A percentile compares a stretch with the other conserved stretches of the same genome.
Conservation (phyloP, 805 yeast species). For the Zygoascus tannicola region DNA sequence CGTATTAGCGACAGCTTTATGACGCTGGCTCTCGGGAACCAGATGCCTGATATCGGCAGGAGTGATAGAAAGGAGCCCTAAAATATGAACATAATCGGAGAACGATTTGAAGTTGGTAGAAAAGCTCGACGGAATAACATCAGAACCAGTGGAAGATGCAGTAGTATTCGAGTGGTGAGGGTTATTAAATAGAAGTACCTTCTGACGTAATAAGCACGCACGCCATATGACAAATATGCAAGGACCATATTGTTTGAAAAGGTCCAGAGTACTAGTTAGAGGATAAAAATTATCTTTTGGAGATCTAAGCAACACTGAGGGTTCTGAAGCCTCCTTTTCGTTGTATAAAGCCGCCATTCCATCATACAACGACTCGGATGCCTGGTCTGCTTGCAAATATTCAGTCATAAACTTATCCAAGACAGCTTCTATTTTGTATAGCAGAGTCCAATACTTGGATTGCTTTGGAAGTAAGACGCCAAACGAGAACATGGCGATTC, state of each 20-base stretch:
- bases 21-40: conserved; percentile 23
- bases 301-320: not conserved
- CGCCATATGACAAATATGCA: conserved; percentile 57
- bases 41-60: conserved; percentile 44
- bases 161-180: not conserved
- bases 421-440: conserved; percentile 31
- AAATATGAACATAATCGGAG: conserved; percentile 36
- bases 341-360: not conserved
- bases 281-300: conserved; percentile 23
- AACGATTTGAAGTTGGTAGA: conserved; percentile 18
- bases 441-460: conserved; percentile 21
- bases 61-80: conserved; percentile 51
- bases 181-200: conserved; percentile 36
- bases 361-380: not conserved
- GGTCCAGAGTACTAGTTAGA: conserved; percentile 30
- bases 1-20: conserved; percentile 8
- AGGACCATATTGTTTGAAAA: conserved; percentile 52
- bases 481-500: conserved; percentile 49
- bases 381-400: not conserved
- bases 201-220: conserved; percentile 47
- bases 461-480: conserved; percentile 37
- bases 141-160: not conserved
- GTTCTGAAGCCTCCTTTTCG: not conserved
- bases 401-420: conserved; percentile 10
- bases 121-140: conserved; percentile 7